Base-by-base conservation (phyloP, 768 basidiomycete genomes). In the Cyclocybe cylindracea region DNA sequence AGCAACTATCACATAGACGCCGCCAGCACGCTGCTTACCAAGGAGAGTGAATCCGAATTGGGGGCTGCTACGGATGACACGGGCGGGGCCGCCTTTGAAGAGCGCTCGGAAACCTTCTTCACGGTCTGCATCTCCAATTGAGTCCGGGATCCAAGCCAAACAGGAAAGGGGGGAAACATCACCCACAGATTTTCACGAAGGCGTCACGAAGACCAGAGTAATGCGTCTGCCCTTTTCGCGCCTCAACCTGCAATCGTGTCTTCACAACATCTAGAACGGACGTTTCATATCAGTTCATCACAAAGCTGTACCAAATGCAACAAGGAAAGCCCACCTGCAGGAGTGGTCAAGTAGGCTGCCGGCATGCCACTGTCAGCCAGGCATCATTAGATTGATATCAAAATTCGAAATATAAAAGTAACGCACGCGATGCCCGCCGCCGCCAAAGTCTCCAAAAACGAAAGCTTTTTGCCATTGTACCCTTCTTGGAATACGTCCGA, bases 401-500 rank as follows among this genome's bases (percentile, higher is more conserved):
- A 49, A 54, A 57, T 42, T 8, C 47, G 34, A 50, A 55, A 16
- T 54, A 24, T 48, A 40, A 53, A 33, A 44, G 33, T 19, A 39
- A 81, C 89, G 65, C 69, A 94, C 91, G 84, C 91, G 34, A 89
- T 80, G 3, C 82, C 91, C 40, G 94, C 94, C 43, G 92, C 78
- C 50, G 78, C 70, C 37, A 99, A 77, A 42, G 94, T 91, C 74
- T 99, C 96, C 34, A 91, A 66, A 75, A 98, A 97, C 11, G 86
- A 86, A 35, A 99, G 76, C 58, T 88, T 84, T 71, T 98, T 98
- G 52, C 94, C 94, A 59, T 97, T 91, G 70, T 92, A 88, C 5
- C 97, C 97, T 66, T 99, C 97, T 46, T 89, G 81, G 78, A 98
- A 99, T 19, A 98, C 58, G 68, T 99, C 96, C 67, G 85, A 89